phyloP scores from a whole-genome alignment of 208 protist genomes.

The Tetramitus jugosus region DNA sequence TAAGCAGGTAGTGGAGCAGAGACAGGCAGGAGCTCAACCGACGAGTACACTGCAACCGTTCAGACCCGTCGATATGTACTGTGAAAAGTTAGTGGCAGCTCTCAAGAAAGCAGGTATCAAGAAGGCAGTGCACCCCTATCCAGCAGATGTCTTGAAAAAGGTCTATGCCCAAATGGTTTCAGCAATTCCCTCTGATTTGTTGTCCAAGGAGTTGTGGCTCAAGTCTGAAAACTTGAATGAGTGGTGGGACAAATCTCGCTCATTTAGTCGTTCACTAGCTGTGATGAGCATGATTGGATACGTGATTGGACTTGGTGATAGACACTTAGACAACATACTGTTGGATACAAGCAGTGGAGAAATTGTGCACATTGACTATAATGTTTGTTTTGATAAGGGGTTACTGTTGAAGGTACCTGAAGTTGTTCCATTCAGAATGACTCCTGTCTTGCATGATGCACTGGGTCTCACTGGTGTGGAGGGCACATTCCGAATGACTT shows the following conservation, averaged over 20 bases:
- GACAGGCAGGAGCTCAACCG: too few species aligned
- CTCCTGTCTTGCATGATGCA: constrained; percentile 47
- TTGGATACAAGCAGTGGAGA: constrained; percentile 48
- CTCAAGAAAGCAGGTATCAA: constrained; percentile 29
- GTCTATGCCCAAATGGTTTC: neutral
- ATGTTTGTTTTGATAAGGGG: constrained; percentile 70
- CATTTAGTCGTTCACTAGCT: constrained; percentile 35
- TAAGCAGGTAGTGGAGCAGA: neutral
- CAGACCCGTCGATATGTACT: constrained; percentile 28
- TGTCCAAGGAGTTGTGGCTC: constrained; percentile 24
- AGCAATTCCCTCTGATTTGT: constrained; percentile 27
- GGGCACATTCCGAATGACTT: constrained; percentile 42
- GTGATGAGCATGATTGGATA: constrained; percentile 63
- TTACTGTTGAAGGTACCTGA: constrained; percentile 55
- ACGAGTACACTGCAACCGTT: too few species aligned
- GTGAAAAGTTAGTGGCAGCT: constrained; percentile 18
- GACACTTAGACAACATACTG: constrained; percentile 70
- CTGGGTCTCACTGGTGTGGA: constrained; percentile 48
- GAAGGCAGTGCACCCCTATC: constrained; percentile 18
- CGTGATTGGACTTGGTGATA: constrained; percentile 63
- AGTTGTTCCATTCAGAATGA: constrained; percentile 63
- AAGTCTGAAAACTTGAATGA: neutral
- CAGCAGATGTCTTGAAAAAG: constrained; percentile 15
- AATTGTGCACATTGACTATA: constrained; percentile 71
- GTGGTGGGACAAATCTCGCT: neutral